Evolutionary conservation across 1,139 yeast species (phyloP).

Genomic region (Zygosaccharomyces sapae): DNA sequence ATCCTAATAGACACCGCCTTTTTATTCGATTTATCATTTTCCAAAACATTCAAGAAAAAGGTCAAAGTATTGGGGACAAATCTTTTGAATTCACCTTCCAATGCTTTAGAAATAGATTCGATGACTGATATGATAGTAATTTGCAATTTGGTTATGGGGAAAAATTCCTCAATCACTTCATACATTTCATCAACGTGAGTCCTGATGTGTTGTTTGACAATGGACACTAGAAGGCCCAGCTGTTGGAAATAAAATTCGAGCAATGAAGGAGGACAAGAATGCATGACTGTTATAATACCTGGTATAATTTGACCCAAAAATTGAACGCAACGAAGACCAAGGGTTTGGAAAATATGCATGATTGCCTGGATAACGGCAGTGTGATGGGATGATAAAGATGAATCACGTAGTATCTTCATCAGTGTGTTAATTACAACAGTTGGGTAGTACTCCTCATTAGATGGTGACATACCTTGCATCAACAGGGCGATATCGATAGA

Average conservation of each 20-base stretch:
- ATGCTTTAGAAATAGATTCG: constrained; percentile 78
- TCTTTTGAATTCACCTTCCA: constrained; percentile 88
- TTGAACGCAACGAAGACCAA: constrained; percentile 83
- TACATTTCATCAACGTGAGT: constrained; percentile 79
- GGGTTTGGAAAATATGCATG: constrained; percentile 81
- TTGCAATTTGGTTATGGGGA: constrained; percentile 63
- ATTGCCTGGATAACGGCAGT: constrained; percentile 89
- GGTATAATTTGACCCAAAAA: constrained; percentile 88
- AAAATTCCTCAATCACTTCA: constrained; percentile 69
- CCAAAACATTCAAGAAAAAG: constrained; percentile 69
- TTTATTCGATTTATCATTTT: constrained; percentile 65
- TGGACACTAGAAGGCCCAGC: constrained; percentile 68
- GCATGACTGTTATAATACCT: constrained; percentile 81
- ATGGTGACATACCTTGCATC: constrained; percentile 93
- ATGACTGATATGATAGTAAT: constrained; percentile 74
- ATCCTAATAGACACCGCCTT: constrained; percentile 70
- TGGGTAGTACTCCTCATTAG: constrained; percentile 90
- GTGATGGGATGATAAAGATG: constrained; percentile 80
- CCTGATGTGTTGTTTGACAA: constrained; percentile 86
- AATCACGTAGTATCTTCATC: constrained; percentile 78
- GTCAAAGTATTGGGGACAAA: constrained; percentile 77
- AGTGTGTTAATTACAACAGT: constrained; percentile 87
- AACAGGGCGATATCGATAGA: constrained; percentile 85
- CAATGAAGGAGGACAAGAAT: constrained; percentile 74
- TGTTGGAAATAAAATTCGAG: constrained; percentile 89